Evolutionary conservation across 2,329 filamentous ascomycete genomes (phyloP).

Genomic region (Aspergillus aculeatinus): DNA sequence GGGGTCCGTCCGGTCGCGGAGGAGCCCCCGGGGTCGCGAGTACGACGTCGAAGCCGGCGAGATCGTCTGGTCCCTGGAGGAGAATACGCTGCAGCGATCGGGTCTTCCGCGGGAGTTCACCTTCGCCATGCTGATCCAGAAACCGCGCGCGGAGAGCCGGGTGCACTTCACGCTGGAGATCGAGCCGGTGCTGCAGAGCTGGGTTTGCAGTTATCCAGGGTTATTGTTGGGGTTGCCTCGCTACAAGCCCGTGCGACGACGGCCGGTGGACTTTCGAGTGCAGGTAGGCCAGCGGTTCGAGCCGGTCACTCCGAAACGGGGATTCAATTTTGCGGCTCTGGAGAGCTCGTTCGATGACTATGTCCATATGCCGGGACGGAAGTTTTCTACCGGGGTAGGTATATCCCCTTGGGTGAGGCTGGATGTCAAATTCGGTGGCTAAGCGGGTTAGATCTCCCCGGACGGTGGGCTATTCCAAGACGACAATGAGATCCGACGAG

Average conservation of each 20-base stretch:
- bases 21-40: slow-evolving; percentile 33
- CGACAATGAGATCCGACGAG: slow-evolving; percentile 13
- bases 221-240: slow-evolving; percentile 39
- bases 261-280: slow-evolving; percentile 40
- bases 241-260: slow-evolving; percentile 41
- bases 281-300: slow-evolving; percentile 48
- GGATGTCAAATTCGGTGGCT: not conserved
- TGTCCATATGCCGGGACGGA: slow-evolving; percentile 47
- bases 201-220: slow-evolving; percentile 44
- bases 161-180: slow-evolving; percentile 44
- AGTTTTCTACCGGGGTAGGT: slow-evolving; percentile 32
- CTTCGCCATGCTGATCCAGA: slow-evolving; percentile 51
- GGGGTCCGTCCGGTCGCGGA: slow-evolving; percentile 46
- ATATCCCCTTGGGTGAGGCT: not conserved
- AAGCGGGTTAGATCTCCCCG: slow-evolving; percentile 14
- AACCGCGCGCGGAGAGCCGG: slow-evolving; percentile 41
- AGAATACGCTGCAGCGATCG: slow-evolving; percentile 50
- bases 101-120: slow-evolving; percentile 54
- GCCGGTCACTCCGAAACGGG: slow-evolving; percentile 32
- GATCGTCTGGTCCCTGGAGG: slow-evolving; percentile 52
- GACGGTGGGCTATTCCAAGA: slow-evolving; percentile 17
- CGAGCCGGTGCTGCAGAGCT: slow-evolving; percentile 43
- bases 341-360: slow-evolving; percentile 46
- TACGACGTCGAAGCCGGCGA: slow-evolving; percentile 47
- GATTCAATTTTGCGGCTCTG: slow-evolving; percentile 50